A percentile compares a stretch with the other conserved stretches of the same genome.
Conservation (phyloP, 768 basidiomycete species). For the Suillus bovinus region DNA sequence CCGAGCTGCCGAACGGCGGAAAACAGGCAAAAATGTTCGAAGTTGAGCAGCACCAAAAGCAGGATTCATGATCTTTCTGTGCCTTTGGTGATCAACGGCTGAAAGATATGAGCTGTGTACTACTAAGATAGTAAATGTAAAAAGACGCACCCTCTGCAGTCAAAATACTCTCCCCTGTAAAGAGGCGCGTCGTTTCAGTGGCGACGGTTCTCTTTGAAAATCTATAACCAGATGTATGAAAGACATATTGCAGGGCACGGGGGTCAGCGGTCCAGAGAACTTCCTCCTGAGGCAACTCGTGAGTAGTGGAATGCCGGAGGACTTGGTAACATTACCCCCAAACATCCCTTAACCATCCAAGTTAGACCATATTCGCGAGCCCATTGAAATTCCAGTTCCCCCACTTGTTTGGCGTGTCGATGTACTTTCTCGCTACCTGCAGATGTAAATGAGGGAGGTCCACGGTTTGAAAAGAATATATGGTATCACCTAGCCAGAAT, state of each 20-base stretch:
- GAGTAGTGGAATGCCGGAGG: background rate
- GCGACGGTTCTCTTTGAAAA: slow-evolving; percentile 23
- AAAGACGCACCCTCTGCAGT: slow-evolving; percentile 18
- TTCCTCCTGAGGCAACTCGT: slow-evolving; percentile 24
- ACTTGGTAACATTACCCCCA: slow-evolving; percentile 12
- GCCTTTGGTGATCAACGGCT: slow-evolving; percentile 28
- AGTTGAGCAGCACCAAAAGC: slow-evolving; percentile 29
- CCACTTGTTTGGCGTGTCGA: slow-evolving; percentile 25
- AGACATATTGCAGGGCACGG: slow-evolving; percentile 29
- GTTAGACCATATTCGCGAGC: slow-evolving; percentile 27
- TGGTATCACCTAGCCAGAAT: slow-evolving; percentile 6
- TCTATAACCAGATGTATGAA: slow-evolving; percentile 29
- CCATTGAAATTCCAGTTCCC: slow-evolving; percentile 32
- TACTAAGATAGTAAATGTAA: background rate
- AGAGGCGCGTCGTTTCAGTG: slow-evolving; percentile 15
- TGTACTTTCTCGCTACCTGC: slow-evolving; percentile 27
- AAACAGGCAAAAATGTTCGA: slow-evolving; percentile 26
- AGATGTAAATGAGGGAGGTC: background rate
- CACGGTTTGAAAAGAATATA: background rate
- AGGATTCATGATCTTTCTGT: slow-evolving; percentile 31
- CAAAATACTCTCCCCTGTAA: slow-evolving; percentile 25
- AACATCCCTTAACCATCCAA: slow-evolving; percentile 18
- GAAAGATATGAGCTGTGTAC: background rate
- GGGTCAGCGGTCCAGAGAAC: slow-evolving; percentile 28
- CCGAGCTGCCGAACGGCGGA: slow-evolving; percentile 21